Base-by-base conservation (phyloP, 257 asterid species). In the Ligustrum vulgare region DNA sequence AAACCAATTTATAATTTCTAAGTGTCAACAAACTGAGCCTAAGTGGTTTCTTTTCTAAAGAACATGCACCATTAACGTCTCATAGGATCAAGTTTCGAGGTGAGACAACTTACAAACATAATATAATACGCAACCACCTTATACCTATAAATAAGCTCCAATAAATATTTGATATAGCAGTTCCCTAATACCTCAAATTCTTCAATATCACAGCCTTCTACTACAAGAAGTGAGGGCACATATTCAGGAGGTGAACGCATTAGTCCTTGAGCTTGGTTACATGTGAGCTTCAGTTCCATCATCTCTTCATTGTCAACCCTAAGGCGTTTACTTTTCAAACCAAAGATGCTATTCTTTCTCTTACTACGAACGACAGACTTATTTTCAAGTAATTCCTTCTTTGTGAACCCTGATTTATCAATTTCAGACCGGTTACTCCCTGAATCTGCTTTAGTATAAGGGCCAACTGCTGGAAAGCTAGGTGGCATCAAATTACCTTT, bases 141-240 rank as follows among this genome's bases (percentile, higher is more conserved):
- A 33, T 56, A 72, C 35, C 63, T 32, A 35, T 20, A 71, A 23
- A 60, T 3, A 71, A 75, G 69, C 69, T 34, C 39, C 41, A 54
- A 43, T 9, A 13, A 18, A 72, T 69, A 8, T 54, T 78, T 49
- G 45, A 60, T 66, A 69, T 11, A 72, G 8, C 77, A 56, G 58
- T 73, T 77, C 49, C 23, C 75, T 75, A 73, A 77, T 86, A 95
- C 99, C 99, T 92, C 96, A 49, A 86, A 95, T 86, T 92, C 99
- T 86, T 95, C 99, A 75, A 95, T 76, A 76, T 91, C 97, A 77
- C 84, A 87, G 72, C 96, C 98, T 68, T 95, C 96, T 16, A 92
- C 82, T 70, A 82, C 74, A 75, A 83, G 34, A 81, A 86, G 70
- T 54, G 89, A 82, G n/a, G 96, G 93, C 73, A 82, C 89, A 81